Percentiles rank a stretch among this genome's conserved stretches.
Evolutionary conservation across 768 basidiomycete species (phyloP).

Genomic region (Lentinula edodes): DNA sequence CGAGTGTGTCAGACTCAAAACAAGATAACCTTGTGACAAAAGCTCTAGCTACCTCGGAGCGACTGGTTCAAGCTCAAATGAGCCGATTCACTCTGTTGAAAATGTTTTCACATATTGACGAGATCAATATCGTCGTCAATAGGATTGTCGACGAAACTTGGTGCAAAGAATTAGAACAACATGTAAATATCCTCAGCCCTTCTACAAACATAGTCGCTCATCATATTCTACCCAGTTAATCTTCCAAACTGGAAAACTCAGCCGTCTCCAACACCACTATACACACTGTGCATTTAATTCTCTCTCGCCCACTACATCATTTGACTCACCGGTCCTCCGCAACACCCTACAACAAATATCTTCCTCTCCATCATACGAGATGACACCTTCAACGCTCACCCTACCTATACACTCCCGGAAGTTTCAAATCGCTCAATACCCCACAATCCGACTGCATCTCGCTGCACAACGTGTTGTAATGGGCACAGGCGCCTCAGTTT

Average conservation of each 20-base stretch:
- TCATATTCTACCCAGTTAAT: slow-evolving; percentile 40
- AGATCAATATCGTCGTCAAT: slow-evolving; percentile 32
- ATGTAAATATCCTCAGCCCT: slow-evolving; percentile 27
- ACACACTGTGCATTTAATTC: slow-evolving; percentile 35
- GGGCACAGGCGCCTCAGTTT: slow-evolving; percentile 41
- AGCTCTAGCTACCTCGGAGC: slow-evolving; percentile 31
- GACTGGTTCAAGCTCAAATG: slow-evolving; percentile 33
- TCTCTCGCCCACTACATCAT: slow-evolving; percentile 28
- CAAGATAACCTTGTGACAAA: slow-evolving; percentile 20
- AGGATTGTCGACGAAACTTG: slow-evolving; percentile 33
- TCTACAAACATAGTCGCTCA: background rate
- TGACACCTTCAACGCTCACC: slow-evolving; percentile 42
- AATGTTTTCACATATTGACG: slow-evolving; percentile 40
- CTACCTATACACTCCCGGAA: slow-evolving; percentile 47
- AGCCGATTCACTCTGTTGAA: slow-evolving; percentile 42
- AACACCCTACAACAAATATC: slow-evolving; percentile 54
- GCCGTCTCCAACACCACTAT: slow-evolving; percentile 38
- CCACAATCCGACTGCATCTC: slow-evolving; percentile 57
- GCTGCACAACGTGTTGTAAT: slow-evolving; percentile 55
- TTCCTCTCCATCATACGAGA: slow-evolving; percentile 36
- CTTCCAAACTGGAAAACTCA: slow-evolving; percentile 57
- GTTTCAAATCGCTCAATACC: slow-evolving; percentile 45
- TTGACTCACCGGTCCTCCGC: slow-evolving; percentile 50
- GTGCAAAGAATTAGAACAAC: slow-evolving; percentile 44
- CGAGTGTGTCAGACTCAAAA: background rate